These are phyloP conservation scores for Candida adriatica DNA, from an alignment of 805 yeast species.

Conservation along the genomic window DNA sequence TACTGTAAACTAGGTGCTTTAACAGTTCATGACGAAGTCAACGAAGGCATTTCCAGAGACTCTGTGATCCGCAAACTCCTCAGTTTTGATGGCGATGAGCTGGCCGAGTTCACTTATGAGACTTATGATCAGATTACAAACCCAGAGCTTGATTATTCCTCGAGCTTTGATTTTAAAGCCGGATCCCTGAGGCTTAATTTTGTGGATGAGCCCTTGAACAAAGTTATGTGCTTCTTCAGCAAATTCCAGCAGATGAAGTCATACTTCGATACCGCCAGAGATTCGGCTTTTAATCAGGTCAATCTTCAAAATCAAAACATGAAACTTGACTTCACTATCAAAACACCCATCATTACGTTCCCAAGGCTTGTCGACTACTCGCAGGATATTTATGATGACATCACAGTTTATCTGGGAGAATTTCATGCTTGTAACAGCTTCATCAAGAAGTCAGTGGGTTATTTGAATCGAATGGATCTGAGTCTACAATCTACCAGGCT, in stretches of 20 bases:
- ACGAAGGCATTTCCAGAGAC: constrained; percentile 52
- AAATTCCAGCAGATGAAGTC: constrained; percentile 81
- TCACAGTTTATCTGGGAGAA: constrained; percentile 79
- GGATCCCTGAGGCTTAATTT: constrained; percentile 75
- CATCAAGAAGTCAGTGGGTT: constrained; percentile 22
- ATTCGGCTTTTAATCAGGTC: constrained; percentile 81
- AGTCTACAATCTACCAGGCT: constrained; percentile 70
- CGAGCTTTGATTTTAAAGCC: constrained; percentile 55
- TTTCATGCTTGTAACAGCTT: constrained; percentile 63
- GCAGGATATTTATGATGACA: constrained; percentile 42
- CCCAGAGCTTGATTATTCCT: constrained; percentile 39
- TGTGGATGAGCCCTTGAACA: constrained; percentile 71
- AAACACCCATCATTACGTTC: constrained; percentile 79
- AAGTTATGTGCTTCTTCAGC: constrained; percentile 58
- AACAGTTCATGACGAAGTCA: constrained; percentile 68
- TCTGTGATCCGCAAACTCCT: constrained; percentile 60
- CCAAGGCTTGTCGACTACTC: constrained; percentile 48
- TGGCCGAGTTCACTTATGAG: constrained; percentile 80
- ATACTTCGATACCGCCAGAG: constrained; percentile 84
- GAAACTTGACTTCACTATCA: constrained; percentile 62
- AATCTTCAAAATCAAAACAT: constrained; percentile 51
- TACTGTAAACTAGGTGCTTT: constrained; percentile 71
- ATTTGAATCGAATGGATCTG: constrained; percentile 51
- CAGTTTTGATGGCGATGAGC: constrained; percentile 71
- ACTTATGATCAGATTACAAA: constrained; percentile 59